phyloP scores from a whole-genome alignment of 306 rosid genomes.

The Trifolium dubium region DNA sequence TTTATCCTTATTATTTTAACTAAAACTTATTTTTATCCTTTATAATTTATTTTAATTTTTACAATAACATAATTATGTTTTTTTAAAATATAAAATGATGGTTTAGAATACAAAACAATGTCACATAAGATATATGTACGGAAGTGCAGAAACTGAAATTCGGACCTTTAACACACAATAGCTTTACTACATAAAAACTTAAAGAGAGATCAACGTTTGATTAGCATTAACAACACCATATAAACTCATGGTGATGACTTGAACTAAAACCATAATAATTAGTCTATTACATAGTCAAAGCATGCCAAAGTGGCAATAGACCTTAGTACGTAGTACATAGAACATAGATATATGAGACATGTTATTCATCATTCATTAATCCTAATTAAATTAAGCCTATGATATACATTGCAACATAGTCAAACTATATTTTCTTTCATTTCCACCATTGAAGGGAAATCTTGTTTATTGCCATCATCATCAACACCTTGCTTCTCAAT shows the following conservation, averaged over 20 bases:
- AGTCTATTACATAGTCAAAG: constrained; percentile 24
- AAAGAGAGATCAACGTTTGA: neutral
- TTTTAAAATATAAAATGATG: no score
- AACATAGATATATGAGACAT: constrained; percentile 13
- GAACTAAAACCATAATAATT: neutral
- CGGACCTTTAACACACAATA: no score
- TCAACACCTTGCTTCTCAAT: constrained; percentile 17
- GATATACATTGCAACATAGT: constrained; percentile 19
- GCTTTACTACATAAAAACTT: no score
- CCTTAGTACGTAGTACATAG: neutral
- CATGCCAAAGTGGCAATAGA: constrained; percentile 30
- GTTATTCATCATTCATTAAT: constrained; percentile 38
- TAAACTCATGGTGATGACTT: constrained; percentile 3
- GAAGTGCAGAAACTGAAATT: no score
- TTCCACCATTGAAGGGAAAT: constrained; percentile 35
- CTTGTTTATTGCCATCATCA: constrained; percentile 29
- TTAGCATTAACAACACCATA: neutral
- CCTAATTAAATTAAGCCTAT: constrained; percentile 26
- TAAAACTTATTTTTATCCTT: no score
- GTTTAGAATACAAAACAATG: no score
- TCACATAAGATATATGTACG: no score
- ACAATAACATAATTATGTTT: no score
- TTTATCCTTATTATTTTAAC: no score
- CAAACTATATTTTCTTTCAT: constrained; percentile 47
- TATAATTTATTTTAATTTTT: no score